These are phyloP conservation scores for Aureobasidium namibiae DNA, from an alignment of 2,329 filamentous ascomycete genomes.

Conservation along the genomic window DNA sequence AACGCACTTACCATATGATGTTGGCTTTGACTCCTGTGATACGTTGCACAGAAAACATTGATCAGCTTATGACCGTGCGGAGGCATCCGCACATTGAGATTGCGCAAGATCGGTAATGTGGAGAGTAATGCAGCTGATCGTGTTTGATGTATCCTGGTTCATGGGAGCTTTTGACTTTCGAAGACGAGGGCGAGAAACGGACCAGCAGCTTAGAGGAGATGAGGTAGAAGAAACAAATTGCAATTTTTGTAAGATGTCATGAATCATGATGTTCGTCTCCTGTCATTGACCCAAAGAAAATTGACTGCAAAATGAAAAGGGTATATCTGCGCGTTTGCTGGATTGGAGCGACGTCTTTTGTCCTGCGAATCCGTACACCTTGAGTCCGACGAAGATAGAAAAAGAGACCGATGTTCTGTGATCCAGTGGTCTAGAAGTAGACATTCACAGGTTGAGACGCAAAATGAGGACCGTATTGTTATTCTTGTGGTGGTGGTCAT, in stretches of 20 bases:
- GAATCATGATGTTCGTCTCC: background rate
- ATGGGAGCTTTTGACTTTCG: background rate
- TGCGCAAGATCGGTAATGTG: background rate
- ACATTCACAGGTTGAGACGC: background rate
- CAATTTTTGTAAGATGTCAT: background rate
- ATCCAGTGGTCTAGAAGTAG: background rate
- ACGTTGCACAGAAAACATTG: background rate
- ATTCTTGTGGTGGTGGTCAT: background rate
- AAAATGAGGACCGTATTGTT: background rate
- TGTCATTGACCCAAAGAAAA: background rate
- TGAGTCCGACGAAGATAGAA: background rate
- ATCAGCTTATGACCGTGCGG: background rate
- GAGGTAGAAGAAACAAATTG: background rate
- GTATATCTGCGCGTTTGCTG: background rate
- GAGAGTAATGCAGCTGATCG: background rate
- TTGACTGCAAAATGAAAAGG: background rate
- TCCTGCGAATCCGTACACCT: background rate
- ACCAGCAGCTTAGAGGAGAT: background rate
- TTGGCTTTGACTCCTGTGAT: conserved; percentile 1
- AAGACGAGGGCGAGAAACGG: background rate
- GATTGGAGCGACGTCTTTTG: background rate
- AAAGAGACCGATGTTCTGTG: background rate
- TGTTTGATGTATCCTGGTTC: background rate
- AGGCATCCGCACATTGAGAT: background rate
- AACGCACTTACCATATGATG: background rate